phyloP scores from a whole-genome alignment of 2,329 filamentous ascomycete species.

The Trichoderma atroviride region DNA sequence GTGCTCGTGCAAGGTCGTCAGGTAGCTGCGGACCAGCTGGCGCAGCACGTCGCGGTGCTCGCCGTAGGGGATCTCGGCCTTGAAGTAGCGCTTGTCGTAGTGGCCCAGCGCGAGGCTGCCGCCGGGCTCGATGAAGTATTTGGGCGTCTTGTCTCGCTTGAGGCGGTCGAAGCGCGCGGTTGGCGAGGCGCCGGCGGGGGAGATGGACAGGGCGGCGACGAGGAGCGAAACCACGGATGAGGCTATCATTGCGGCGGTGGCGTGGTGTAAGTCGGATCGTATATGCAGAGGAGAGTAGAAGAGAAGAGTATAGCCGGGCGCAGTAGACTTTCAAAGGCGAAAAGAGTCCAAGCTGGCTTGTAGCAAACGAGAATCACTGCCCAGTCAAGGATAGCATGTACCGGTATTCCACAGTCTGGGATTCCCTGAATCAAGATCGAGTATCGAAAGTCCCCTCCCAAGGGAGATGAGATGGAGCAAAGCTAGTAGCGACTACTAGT shows the following conservation, averaged over 20 bases:
- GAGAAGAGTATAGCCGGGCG: neutral
- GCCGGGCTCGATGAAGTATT: conserved; percentile 70
- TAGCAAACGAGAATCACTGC: neutral
- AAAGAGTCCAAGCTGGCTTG: neutral
- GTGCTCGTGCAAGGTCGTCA: conserved; percentile 64
- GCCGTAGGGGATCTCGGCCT: conserved; percentile 63
- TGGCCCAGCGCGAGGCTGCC: conserved; percentile 63
- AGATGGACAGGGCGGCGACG: conserved; percentile 6
- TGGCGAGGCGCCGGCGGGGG: conserved; percentile 11
- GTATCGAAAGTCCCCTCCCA: neutral
- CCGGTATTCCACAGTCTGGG: neutral
- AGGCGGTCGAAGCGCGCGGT: neutral
- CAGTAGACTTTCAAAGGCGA: neutral
- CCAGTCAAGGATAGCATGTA: neutral
- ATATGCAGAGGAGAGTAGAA: neutral
- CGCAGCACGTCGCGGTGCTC: conserved; percentile 67
- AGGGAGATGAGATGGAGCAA: conserved; percentile 1
- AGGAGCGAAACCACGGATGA: conserved; percentile 22
- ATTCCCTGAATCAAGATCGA: neutral
- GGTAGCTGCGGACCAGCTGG: conserved; percentile 74
- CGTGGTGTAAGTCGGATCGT: neutral
- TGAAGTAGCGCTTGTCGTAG: conserved; percentile 75
- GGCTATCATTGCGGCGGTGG: conserved; percentile 14
- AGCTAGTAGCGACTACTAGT: neutral
- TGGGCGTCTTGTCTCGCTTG: conserved; percentile 36